Evolutionary conservation across 2,329 filamentous ascomycete species (phyloP).

Genomic region (Thermothelomyces thermophilus): DNA sequence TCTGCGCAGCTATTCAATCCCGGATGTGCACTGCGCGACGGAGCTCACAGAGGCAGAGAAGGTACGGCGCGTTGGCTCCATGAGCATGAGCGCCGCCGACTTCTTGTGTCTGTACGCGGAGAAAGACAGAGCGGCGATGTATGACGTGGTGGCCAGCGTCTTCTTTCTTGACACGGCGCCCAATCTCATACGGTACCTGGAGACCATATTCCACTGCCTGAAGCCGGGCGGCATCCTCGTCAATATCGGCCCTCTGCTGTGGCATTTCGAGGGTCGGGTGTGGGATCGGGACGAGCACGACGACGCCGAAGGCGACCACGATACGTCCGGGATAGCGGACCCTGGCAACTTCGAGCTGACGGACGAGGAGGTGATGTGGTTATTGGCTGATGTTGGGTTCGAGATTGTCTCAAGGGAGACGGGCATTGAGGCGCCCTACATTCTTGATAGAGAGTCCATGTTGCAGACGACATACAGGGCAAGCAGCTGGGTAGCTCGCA

Average conservation of each 20-base stretch:
- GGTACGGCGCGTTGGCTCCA: constrained; percentile 46
- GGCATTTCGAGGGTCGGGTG: constrained; percentile 84
- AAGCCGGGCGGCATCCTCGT: constrained; percentile 73
- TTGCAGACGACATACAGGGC: constrained; percentile 74
- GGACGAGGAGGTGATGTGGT: constrained; percentile 74
- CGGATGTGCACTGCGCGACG: constrained; percentile 68
- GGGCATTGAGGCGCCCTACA: constrained; percentile 69
- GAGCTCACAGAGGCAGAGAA: constrained; percentile 37
- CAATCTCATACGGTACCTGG: constrained; percentile 83
- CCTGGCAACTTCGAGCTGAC: constrained; percentile 86
- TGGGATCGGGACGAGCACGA: constrained; percentile 51
- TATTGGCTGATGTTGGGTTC: constrained; percentile 74
- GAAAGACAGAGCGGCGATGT: constrained; percentile 52
- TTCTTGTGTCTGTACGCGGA: constrained; percentile 81
- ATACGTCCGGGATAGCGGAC: constrained; percentile 68
- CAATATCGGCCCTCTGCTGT: constrained; percentile 85
- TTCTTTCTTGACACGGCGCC: constrained; percentile 98
- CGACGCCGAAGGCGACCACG: constrained; percentile 43
- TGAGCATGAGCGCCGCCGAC: constrained; percentile 91
- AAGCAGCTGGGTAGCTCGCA: constrained; percentile 80
- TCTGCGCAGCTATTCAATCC: constrained; percentile 64
- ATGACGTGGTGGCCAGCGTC: constrained; percentile 79
- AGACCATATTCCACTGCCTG: constrained; percentile 73
- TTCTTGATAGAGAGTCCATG: constrained; percentile 80
- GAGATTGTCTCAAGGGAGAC: constrained; percentile 57